Conservation (phyloP, 2,329 filamentous ascomycete genomes). For the Penicillium verrucosum region DNA sequence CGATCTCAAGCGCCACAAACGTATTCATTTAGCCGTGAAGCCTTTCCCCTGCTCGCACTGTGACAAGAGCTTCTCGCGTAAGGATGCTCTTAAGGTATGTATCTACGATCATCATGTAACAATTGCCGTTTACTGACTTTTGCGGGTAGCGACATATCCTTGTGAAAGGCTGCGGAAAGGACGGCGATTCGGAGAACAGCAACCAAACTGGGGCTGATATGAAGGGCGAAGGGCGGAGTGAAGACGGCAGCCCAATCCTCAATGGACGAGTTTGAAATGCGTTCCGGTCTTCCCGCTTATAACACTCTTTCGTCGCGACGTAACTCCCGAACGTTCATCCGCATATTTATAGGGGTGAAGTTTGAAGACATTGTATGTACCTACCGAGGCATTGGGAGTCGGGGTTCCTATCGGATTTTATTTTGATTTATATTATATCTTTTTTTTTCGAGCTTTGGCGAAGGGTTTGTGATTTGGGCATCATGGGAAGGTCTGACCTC, state of each 20-base stretch:
- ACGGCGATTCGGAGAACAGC: constrained; percentile 24
- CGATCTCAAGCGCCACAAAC: constrained; percentile 91
- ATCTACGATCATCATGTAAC: background rate
- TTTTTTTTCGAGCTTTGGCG: constrained; percentile 11
- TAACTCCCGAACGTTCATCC: background rate
- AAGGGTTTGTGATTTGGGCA: constrained; percentile 18
- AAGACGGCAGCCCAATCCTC: constrained; percentile 21
- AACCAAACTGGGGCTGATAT: constrained; percentile 9
- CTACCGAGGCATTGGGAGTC: constrained; percentile 20
- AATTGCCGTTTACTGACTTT: background rate
- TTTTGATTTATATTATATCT: background rate
- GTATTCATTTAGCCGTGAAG: constrained; percentile 92
- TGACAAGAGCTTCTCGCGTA: constrained; percentile 94
- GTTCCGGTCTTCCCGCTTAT: constrained; percentile 4
- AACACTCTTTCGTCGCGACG: constrained; percentile 3
- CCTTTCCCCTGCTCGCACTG: constrained; percentile 89
- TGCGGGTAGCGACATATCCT: constrained; percentile 59
- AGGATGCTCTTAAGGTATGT: constrained; percentile 92
- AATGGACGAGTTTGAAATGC: constrained; percentile 16
- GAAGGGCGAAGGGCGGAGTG: constrained; percentile 21
- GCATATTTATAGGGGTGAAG: constrained; percentile 11
- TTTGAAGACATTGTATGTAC: constrained; percentile 7
- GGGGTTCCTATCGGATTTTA: constrained; percentile 6
- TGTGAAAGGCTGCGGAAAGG: constrained; percentile 65
- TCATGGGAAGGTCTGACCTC: constrained; percentile 15